Evolutionary conservation across 1,139 yeast genomes (phyloP), one percentile per base, ranked within the genome.

Genomic region (Williopsis jadinii): DNA sequence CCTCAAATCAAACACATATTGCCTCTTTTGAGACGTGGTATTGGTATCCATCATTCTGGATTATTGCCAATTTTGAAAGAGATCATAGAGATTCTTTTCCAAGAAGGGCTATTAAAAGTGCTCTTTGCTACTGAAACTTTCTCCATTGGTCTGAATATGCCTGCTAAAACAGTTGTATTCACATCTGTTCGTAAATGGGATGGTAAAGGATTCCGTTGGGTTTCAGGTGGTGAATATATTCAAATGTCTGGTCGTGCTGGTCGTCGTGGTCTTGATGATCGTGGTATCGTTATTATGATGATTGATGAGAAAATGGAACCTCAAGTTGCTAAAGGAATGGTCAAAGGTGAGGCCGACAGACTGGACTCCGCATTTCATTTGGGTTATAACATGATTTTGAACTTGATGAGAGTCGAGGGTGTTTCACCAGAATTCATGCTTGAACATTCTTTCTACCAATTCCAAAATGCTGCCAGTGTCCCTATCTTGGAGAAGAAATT

Each of bases 171-270:
- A 0, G 99, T 92, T 37, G 98, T 94, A 9, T 94, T 94, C 64
- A 92, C 98, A 0, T 85, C 94, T 35, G 98, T 94, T 11, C 80
- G 98, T 61, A 94, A 94, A 62, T 92, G 96, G 95, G 99, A 94
- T 64, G 98, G 98, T 55, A 80, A 77, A 47, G 94, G 92, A 26
- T 88, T 90, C 70, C 80, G 99, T 64, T 92, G 97, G 97, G 96
- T 94, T 33, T 86, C 96, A 42, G 97, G 97, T 45, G 99, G 98
- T 68, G 99, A 94, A 66, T 94, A 92, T 64, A 94, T 92, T 55
- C 99, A 94, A 67, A 92, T 92, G 99, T 86, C 97, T 34, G 99
- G 99, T 49, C 82, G 99, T 67, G 99, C 99, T 13, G 99, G 99
- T 56, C 90, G 99, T 73, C 85, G 99, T 74, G 98, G 99, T 56